Base-by-base conservation (phyloP, 1,284 basidiomycete species). In the Trametes hirsuta region DNA sequence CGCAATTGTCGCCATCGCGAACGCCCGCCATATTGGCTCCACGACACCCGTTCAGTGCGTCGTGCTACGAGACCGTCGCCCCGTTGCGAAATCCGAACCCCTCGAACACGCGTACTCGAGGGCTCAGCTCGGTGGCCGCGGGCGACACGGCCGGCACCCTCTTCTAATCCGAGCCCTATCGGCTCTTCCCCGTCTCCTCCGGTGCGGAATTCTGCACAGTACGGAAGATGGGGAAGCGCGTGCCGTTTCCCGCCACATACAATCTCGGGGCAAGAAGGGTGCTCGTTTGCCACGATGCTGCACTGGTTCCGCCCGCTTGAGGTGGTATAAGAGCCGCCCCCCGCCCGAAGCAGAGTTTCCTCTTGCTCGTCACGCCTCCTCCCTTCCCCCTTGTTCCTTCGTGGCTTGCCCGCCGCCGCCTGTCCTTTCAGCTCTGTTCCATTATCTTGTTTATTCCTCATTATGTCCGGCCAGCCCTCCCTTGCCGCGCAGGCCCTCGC, bases 291-390 rank as follows among this genome's bases (percentile, higher is more conserved):
- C 21, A 45, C 42, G 55, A 39, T 45, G 44, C 56, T 58, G 47
- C 56, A 30, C 35, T 50, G 48, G 42, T 47, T 37, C 45, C 49
- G 44, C 47, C 22, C 25, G 18, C 44, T 40, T 41, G 49, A 47
- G 56, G 34, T 42, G 49, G n/a, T 58, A 58, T 58, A 58, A 58
- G 49, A 6, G 49, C 47, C 37, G 44, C 44, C 44, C 24, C 41
- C 25, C n/a, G n/a, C 25, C 49, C 49, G 49, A 41, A 44, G 36
- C 49, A 36, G 30, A 30, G 30, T 30, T 30, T 47, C 21, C 44
- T 25, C 49, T 44, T 45, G 44, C 56, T 50, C 45, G 44, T 52
- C 56, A 47, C 56, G 48, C 25, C 25, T 21, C 25, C 45, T 21
- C 25, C 15, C 25, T 37, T 21, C 56, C 56, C 55, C 30, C 30